Percentiles rank a stretch among this genome's conserved stretches.
These are phyloP conservation scores for Pyrenophora seminiperda DNA, from an alignment of 2,329 filamentous ascomycete species.

Conservation along the genomic window DNA sequence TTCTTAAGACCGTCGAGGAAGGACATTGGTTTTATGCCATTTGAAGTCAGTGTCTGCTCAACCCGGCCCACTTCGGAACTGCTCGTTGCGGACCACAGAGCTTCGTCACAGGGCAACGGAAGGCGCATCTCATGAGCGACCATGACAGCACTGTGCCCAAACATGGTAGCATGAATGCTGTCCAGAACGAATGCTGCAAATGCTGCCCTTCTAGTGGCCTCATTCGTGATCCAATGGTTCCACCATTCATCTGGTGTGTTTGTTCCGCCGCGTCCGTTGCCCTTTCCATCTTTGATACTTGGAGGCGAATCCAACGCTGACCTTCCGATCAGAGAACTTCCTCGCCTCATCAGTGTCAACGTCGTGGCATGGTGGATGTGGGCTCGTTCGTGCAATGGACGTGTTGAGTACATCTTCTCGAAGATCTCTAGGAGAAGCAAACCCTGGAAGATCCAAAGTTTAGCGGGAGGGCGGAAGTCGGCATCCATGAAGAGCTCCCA, in stretches of 20 bases:
- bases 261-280: constrained; percentile 53
- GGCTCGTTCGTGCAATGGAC: constrained; percentile 87
- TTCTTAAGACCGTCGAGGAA: constrained; percentile 92
- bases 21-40: constrained; percentile 80
- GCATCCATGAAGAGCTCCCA: constrained; percentile 95
- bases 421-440: constrained; percentile 87
- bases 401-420: constrained; percentile 97
- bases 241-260: constrained; percentile 88
- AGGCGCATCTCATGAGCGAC: constrained; percentile 93
- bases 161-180: constrained; percentile 96
- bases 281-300: constrained; percentile 68
- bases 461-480: constrained; percentile 88
- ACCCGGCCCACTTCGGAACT: constrained; percentile 84
- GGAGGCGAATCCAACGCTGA: constrained; percentile 84
- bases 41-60: constrained; percentile 77
- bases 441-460: constrained; percentile 94
- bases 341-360: constrained; percentile 91
- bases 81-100: constrained; percentile 87
- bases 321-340: constrained; percentile 85
- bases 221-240: constrained; percentile 94
- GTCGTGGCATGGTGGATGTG: constrained; percentile 98
- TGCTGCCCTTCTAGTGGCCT: constrained; percentile 85
- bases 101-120: constrained; percentile 89
- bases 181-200: constrained; percentile 96
- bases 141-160: constrained; percentile 96